phyloP scores from a whole-genome alignment of 352 stramenopile genomes.

The Phytophthora agathidicida region DNA sequence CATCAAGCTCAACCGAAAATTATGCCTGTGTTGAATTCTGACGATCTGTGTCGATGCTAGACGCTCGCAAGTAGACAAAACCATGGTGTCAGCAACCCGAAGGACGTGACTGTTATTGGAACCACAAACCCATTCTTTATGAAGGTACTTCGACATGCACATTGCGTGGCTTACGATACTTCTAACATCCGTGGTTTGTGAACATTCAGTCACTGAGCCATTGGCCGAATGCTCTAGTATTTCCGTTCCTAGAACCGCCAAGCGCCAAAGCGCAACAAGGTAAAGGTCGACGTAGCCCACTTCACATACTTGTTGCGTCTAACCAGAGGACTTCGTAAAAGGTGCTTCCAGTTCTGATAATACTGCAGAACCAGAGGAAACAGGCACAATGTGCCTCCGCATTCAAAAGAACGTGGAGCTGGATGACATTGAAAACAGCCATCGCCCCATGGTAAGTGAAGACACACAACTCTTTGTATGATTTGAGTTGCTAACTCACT shows the following conservation, averaged over 20 bases:
- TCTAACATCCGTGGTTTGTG: too few species aligned
- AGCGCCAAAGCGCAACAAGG: constrained; percentile 14
- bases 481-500: constrained; percentile 18
- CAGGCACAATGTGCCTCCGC: constrained; percentile 47
- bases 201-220: constrained; percentile 72
- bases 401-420: constrained; percentile 65
- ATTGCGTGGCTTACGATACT: background rate
- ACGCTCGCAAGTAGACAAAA: constrained; percentile 64
- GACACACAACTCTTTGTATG: background rate
- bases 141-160: constrained; percentile 51
- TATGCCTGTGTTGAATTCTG: background rate
- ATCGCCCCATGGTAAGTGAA: constrained; percentile 43
- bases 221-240: constrained; percentile 84
- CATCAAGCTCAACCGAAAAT: background rate
- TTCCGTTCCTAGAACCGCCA: constrained; percentile 67
- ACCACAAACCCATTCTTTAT: constrained; percentile 91
- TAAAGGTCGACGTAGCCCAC: constrained; percentile 16
- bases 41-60: constrained; percentile 36
- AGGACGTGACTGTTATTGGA: constrained; percentile 70
- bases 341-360: constrained; percentile 7
- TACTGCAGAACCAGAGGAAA: constrained; percentile 32
- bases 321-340: background rate
- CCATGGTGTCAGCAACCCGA: constrained; percentile 45
- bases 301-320: background rate
- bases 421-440: constrained; percentile 43